These are phyloP conservation scores for Mallotus repandus DNA, from an alignment of 441 rosid genomes.

Conservation along the genomic window DNA sequence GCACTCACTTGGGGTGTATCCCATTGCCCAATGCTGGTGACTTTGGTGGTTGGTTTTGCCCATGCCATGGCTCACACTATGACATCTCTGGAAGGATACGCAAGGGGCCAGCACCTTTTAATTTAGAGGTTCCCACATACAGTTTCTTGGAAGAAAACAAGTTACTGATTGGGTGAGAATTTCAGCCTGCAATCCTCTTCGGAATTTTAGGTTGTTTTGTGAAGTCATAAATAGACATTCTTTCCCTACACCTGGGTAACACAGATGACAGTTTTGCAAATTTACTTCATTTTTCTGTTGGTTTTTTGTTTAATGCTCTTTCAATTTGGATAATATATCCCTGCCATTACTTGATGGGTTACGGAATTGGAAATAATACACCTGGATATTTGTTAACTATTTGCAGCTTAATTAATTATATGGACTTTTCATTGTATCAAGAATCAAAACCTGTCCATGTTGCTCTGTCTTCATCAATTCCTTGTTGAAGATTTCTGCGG, in stretches of 20 bases:
- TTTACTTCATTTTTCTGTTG: slow-evolving; percentile 18
- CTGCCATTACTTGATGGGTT: slow-evolving; percentile 22
- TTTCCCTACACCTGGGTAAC: slow-evolving; percentile 17
- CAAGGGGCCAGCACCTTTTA: slow-evolving; percentile 95
- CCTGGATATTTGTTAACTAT: slow-evolving; percentile 27
- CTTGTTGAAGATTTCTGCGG: not conserved
- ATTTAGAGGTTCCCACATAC: slow-evolving; percentile 94
- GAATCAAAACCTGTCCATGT: not conserved
- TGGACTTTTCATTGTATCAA: slow-evolving; percentile 3
- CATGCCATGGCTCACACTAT: slow-evolving; percentile 96
- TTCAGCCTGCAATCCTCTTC: not conserved
- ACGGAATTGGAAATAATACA: slow-evolving; percentile 33
- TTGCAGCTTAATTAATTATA: slow-evolving; percentile 15
- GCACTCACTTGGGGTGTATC: slow-evolving; percentile 95
- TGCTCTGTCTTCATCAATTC: not conserved
- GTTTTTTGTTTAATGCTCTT: slow-evolving; percentile 15
- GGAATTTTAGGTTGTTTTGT: slow-evolving; percentile 14
- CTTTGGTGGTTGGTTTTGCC: slow-evolving; percentile 97
- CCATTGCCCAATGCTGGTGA: slow-evolving; percentile 98
- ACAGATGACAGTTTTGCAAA: slow-evolving; percentile 17
- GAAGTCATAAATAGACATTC: slow-evolving; percentile 23
- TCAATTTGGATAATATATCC: slow-evolving; percentile 18
- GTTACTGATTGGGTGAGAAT: slow-evolving; percentile 66
- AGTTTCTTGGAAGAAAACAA: slow-evolving; percentile 86
- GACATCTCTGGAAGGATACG: slow-evolving; percentile 95